Conservation (phyloP, 352 stramenopile species). For the Globisporangium uncinulatum region DNA sequence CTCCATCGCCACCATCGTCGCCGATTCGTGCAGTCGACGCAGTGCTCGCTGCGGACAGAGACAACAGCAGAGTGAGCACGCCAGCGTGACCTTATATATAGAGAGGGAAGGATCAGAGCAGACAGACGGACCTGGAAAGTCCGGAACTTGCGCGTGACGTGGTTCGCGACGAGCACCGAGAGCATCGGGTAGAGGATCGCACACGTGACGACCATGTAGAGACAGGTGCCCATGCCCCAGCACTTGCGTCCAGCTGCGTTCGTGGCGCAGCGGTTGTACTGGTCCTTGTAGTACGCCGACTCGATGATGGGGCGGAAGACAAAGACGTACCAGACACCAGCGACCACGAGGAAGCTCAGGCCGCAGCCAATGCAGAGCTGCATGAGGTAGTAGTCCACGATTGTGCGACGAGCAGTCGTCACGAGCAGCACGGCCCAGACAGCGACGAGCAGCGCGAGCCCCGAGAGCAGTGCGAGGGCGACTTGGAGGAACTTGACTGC, state of each 20-base stretch:
- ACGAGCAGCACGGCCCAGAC: conserved; percentile 51
- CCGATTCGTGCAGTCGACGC: conserved; percentile 40
- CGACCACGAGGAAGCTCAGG: conserved; percentile 35
- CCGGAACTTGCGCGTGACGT: conserved; percentile 59
- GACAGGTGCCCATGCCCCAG: conserved; percentile 59
- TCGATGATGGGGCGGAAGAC: conserved; percentile 57
- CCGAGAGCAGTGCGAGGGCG: conserved; percentile 44
- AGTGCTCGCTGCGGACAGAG: conserved; percentile 21
- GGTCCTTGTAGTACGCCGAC: conserved; percentile 78
- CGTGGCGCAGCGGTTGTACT: conserved; percentile 64
- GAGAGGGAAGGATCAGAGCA: no score
- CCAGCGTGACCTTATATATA: background rate
- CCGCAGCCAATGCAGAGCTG: conserved; percentile 62
- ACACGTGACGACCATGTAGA: conserved; percentile 50
- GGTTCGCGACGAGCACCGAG: conserved; percentile 51
- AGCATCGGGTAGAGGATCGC: conserved; percentile 56
- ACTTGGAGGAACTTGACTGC: conserved; percentile 54
- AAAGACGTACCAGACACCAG: conserved; percentile 60
- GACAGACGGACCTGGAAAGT: conserved; percentile 27
- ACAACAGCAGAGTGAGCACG: background rate
- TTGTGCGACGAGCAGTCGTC: conserved; percentile 43
- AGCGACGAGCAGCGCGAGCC: conserved; percentile 33
- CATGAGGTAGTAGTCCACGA: conserved; percentile 69
- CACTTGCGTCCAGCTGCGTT: conserved; percentile 52
- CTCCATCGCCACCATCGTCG: conserved; percentile 43